A percentile compares a stretch with the other conserved stretches of the same genome.
Conservation (phyloP, 2,329 filamentous ascomycete genomes). For the Trichoderma semiorbis region DNA sequence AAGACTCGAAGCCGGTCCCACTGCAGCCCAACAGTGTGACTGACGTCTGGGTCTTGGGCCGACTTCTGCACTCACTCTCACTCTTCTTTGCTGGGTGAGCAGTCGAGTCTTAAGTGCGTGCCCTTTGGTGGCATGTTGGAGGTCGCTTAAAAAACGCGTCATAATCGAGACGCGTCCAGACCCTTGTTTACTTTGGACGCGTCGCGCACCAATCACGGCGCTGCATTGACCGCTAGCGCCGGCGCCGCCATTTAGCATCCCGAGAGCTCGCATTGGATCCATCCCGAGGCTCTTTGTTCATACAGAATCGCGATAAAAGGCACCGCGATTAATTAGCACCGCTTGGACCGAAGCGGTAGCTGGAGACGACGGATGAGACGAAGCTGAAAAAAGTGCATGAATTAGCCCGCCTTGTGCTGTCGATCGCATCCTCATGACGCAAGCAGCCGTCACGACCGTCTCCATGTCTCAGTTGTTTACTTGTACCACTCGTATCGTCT, state of each 20-base stretch:
- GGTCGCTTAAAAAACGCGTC: constrained; percentile 6
- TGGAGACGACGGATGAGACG: background rate
- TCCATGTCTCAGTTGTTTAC: background rate
- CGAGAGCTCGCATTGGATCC: background rate
- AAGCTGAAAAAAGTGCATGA: background rate
- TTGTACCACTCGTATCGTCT: background rate
- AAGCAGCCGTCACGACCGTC: background rate
- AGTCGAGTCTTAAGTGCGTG: background rate
- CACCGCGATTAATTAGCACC: background rate
- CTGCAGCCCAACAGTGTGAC: constrained; percentile 15
- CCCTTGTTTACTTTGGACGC: constrained; percentile 24
- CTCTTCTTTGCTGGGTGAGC: too few relatives aligned
- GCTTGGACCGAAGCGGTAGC: background rate
- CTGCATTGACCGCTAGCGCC: background rate
- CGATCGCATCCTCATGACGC: constrained; percentile 6
- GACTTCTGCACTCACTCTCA: background rate
- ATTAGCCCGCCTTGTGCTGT: background rate
- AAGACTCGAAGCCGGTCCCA: constrained; percentile 9
- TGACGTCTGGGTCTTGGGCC: constrained; percentile 2
- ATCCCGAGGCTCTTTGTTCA: background rate
- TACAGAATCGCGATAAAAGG: background rate
- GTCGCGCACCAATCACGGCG: constrained; percentile 24
- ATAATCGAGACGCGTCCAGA: constrained; percentile 16
- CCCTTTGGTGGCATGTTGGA: background rate
- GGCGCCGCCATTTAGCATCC: background rate